A percentile compares a stretch with the other conserved stretches of the same genome.
Conservation (phyloP, 495 filamentous ascomycete genomes). For the Penicillium lagena region DNA sequence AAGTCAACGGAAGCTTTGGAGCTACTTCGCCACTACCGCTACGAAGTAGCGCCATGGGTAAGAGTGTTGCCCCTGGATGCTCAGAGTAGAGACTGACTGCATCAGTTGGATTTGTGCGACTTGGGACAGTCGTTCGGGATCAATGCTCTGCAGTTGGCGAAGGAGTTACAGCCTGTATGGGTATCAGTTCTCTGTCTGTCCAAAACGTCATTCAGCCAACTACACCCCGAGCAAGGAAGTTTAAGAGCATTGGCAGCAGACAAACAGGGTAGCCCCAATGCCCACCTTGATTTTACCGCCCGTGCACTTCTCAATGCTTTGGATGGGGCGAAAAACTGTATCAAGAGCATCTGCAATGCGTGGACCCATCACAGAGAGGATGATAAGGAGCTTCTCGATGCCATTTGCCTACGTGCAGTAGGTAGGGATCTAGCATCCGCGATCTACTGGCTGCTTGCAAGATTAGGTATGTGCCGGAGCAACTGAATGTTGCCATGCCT, state of each 20-base stretch:
- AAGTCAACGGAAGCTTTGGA: conserved; percentile 15
- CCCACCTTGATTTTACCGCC: background rate
- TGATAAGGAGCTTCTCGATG: conserved; percentile 4
- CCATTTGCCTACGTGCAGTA: conserved; percentile 10
- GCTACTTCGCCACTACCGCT: conserved; percentile 29
- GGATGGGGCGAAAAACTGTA: conserved; percentile 5
- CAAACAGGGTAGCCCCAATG: too few species aligned
- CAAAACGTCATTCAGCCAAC: conserved; percentile 11
- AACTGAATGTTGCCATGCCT: background rate
- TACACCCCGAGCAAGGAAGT: background rate
- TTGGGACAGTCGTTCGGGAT: conserved; percentile 27
- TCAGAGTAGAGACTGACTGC: background rate
- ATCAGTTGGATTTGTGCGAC: conserved; percentile 28
- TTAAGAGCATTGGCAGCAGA: too few species aligned
- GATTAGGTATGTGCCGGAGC: conserved; percentile 19
- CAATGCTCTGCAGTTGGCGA: conserved; percentile 20
- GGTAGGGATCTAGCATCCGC: conserved; percentile 16
- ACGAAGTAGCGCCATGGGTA: conserved; percentile 32
- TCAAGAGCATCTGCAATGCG: conserved; percentile 6
- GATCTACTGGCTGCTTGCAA: conserved; percentile 30
- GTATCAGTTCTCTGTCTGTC: conserved; percentile 19
- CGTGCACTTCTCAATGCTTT: conserved; percentile 8
- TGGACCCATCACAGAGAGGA: conserved; percentile 9
- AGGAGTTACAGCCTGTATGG: conserved; percentile 12
- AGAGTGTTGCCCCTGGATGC: background rate